Conservation (phyloP, 495 filamentous ascomycete genomes). For the Aspergillus kassunensis region DNA sequence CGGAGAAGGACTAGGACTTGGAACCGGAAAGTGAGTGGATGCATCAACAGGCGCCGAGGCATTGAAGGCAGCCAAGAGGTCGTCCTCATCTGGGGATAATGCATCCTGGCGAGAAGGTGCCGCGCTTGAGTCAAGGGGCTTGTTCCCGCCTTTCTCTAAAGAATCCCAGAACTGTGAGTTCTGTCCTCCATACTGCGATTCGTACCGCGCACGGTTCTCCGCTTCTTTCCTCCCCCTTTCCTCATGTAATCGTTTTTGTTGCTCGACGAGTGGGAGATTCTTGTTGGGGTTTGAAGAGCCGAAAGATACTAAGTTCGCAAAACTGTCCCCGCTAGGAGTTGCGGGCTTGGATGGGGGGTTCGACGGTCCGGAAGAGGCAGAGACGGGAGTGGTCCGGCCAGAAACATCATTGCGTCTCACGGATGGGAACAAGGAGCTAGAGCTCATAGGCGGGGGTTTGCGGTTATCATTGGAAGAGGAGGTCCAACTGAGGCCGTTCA, state of each 20-base stretch:
- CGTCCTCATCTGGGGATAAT: constrained; percentile 47
- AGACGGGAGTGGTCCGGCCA: constrained; percentile 65
- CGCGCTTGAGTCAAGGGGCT: constrained; percentile 27
- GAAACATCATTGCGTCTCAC: constrained; percentile 58
- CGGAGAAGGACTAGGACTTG: constrained; percentile 33
- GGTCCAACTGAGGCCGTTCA: constrained; percentile 54
- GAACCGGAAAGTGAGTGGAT: constrained; percentile 56
- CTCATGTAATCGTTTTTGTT: constrained; percentile 75
- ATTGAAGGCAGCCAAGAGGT: constrained; percentile 61
- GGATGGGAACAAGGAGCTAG: constrained; percentile 54
- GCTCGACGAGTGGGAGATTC: constrained; percentile 77
- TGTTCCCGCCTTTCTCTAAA: constrained; percentile 45
- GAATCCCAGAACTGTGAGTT: constrained; percentile 68
- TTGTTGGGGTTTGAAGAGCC: constrained; percentile 58
- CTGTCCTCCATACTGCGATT: constrained; percentile 66
- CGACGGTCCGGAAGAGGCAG: constrained; percentile 49
- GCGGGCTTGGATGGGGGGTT: constrained; percentile 50
- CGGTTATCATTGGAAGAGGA: constrained; percentile 31
- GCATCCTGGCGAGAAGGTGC: constrained; percentile 48
- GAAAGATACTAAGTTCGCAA: constrained; percentile 81
- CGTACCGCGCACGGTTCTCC: constrained; percentile 62
- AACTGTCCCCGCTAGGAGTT: constrained; percentile 74
- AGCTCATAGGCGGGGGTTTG: constrained; percentile 50
- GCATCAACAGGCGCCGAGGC: constrained; percentile 57
- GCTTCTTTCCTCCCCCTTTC: constrained; percentile 73